phyloP scores from a whole-genome alignment of 768 basidiomycete species.

The Phlebiopsis flavidoalba region DNA sequence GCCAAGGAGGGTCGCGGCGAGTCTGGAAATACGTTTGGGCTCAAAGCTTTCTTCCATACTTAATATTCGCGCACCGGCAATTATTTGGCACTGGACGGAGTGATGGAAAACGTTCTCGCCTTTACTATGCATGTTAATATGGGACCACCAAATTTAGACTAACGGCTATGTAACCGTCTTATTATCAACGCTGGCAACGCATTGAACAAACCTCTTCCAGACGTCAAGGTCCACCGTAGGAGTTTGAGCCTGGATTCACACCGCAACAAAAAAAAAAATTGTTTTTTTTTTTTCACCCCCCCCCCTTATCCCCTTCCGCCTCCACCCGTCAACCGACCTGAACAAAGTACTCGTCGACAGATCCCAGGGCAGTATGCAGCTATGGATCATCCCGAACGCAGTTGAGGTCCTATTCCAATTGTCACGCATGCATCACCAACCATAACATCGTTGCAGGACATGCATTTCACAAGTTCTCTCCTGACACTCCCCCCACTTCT shows the following conservation, averaged over 20 bases:
- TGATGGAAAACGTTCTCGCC: conserved; percentile 67
- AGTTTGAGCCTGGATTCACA: conserved; percentile 81
- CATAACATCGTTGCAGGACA: conserved; percentile 44
- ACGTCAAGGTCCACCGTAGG: conserved; percentile 60
- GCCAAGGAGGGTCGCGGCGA: conserved; percentile 77
- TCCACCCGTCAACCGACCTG: conserved; percentile 94
- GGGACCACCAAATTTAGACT: conserved; percentile 61
- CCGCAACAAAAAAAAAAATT: too few species aligned
- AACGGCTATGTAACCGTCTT: conserved; percentile 46
- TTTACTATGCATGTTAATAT: conserved; percentile 79
- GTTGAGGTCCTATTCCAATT: conserved; percentile 39
- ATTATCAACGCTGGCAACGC: not conserved
- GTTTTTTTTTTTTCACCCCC: too few species aligned
- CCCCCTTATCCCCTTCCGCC: too few species aligned
- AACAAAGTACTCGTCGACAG: conserved; percentile 92
- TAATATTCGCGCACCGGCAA: conserved; percentile 79
- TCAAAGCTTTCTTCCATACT: conserved; percentile 55
- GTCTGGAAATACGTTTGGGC: conserved; percentile 62
- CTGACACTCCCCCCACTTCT: conserved; percentile 51
- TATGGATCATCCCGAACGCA: conserved; percentile 93
- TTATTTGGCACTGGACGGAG: conserved; percentile 75
- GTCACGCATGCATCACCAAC: not conserved
- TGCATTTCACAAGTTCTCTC: conserved; percentile 78
- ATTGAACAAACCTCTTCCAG: conserved; percentile 27
- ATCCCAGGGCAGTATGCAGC: conserved; percentile 72